Percentiles rank a stretch among this genome's conserved stretches.
Conservation (phyloP, 73 alveolate genomes). For the Paramecium caudatum region DNA sequence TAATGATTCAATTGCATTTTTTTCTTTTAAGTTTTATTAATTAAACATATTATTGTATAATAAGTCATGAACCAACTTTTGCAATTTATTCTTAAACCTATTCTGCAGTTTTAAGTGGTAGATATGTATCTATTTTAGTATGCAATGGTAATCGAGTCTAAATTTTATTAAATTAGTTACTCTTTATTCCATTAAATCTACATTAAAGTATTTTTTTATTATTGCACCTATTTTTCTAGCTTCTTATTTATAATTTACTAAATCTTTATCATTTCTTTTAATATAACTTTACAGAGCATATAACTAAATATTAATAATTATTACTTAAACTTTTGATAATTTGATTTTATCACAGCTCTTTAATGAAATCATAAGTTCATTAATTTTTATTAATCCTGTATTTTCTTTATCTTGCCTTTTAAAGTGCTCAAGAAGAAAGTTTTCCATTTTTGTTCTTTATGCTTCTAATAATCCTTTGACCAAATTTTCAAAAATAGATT, state of each 20-base stretch:
- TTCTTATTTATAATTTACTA: conserved; percentile 61
- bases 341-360: conserved; percentile 57
- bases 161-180: background rate
- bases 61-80: conserved; percentile 33
- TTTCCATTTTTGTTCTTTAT: conserved; percentile 54
- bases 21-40: conserved; percentile 39
- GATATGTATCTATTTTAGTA: background rate
- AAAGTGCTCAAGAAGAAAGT: conserved; percentile 27
- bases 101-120: conserved; percentile 23
- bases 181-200: conserved; percentile 56
- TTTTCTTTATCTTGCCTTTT: conserved; percentile 49
- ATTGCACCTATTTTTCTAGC: conserved; percentile 70
- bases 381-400: conserved; percentile 47
- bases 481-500: conserved; percentile 44
- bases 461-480: conserved; percentile 75
- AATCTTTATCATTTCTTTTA: conserved; percentile 60
- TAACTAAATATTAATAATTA: background rate
- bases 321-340: conserved; percentile 72
- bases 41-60: conserved; percentile 56
- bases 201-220: conserved; percentile 67
- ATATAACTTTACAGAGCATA: conserved; percentile 65
- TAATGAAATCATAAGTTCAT: conserved; percentile 62
- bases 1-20: conserved; percentile 39
- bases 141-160: conserved; percentile 1
- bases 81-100: conserved; percentile 15